Conservation (phyloP, 108 stramenopile genomes). For the Conticribra weissflogii region DNA sequence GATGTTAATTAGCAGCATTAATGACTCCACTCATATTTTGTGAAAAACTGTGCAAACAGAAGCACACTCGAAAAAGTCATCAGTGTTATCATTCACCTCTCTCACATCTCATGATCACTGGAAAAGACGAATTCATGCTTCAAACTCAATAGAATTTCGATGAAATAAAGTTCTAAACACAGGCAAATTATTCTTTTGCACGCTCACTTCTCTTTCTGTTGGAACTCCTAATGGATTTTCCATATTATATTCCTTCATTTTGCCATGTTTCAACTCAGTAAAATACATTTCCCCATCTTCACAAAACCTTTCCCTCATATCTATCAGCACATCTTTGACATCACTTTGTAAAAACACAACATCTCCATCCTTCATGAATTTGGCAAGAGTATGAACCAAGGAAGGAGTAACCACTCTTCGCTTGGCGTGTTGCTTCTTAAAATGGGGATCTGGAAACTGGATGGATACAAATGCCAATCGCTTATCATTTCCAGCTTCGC, state of each 20-base stretch:
- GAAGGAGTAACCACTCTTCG: slow-evolving; percentile 80
- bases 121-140: no score
- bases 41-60: no score
- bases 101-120: no score
- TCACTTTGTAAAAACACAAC: slow-evolving; percentile 82
- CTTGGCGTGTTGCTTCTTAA: slow-evolving; percentile 78
- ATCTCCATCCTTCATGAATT: slow-evolving; percentile 57
- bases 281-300: slow-evolving; percentile 54
- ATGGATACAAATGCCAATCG: slow-evolving; percentile 70
- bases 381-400: slow-evolving; percentile 67
- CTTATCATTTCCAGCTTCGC: background rate
- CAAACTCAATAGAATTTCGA: slow-evolving; percentile 49
- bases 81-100: no score
- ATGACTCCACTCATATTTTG: no score
- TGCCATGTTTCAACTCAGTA: slow-evolving; percentile 45
- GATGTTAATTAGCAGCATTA: no score
- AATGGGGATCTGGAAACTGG: slow-evolving; percentile 94
- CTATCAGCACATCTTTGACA: slow-evolving; percentile 75
- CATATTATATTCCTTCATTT: slow-evolving; percentile 54
- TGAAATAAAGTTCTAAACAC: slow-evolving; percentile 74
- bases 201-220: slow-evolving; percentile 88
- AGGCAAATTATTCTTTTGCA: slow-evolving; percentile 71
- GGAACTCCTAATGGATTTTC: slow-evolving; percentile 79
- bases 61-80: no score
- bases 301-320: slow-evolving; percentile 80